Percentiles rank a stretch among this genome's conserved stretches.
Conservation (phyloP, 2,329 filamentous ascomycete genomes). For the Pyricularia grisea region DNA sequence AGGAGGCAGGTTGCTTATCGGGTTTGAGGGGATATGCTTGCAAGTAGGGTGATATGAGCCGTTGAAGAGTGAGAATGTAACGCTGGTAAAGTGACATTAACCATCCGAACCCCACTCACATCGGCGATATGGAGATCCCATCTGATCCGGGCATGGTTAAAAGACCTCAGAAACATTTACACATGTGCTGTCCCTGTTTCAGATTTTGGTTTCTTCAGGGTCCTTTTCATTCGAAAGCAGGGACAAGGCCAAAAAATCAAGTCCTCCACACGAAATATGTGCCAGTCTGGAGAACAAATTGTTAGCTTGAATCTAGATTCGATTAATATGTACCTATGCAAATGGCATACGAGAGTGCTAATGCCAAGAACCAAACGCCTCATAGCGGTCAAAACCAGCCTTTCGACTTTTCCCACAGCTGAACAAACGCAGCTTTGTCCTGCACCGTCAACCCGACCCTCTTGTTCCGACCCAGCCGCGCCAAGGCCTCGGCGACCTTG, state of each 20-base stretch:
- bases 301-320: neutral
- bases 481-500: constrained; percentile 72
- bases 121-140: neutral
- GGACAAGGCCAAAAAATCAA: neutral
- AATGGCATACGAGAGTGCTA: neutral
- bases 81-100: neutral
- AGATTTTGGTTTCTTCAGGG: neutral
- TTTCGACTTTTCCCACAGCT: constrained; percentile 46
- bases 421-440: constrained; percentile 77
- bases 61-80: neutral
- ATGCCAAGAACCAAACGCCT: neutral
- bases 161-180: neutral
- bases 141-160: neutral
- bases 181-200: neutral
- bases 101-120: neutral
- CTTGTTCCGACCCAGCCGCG: constrained; percentile 80
- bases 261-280: neutral
- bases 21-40: neutral
- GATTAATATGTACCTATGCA: neutral
- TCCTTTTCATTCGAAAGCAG: neutral
- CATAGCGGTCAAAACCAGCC: constrained; percentile 1
- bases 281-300: neutral
- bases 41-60: neutral
- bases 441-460: constrained; percentile 73
- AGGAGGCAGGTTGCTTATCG: neutral